Evolutionary conservation across 23 red algal species (phyloP).

Genomic region (Gracilaria gracilis): DNA sequence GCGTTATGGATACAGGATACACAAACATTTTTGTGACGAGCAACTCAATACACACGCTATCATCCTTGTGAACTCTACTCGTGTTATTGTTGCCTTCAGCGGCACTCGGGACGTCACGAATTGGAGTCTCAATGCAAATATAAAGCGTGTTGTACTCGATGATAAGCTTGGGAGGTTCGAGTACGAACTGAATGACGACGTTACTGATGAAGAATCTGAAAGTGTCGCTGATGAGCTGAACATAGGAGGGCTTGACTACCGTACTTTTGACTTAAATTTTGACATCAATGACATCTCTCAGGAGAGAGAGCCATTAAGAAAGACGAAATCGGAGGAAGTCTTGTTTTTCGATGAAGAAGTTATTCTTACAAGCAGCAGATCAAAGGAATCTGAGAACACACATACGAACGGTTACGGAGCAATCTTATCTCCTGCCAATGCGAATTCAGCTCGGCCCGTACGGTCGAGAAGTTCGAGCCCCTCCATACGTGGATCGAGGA

Average conservation of each 20-base stretch:
- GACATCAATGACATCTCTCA: conserved; percentile 9
- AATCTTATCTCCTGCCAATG: background rate
- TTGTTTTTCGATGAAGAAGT: background rate
- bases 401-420: conserved; percentile 4
- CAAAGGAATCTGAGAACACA: background rate
- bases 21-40: conserved; percentile 54
- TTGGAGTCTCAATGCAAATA: conserved; percentile 72
- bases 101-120: conserved; percentile 81
- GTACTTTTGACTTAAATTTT: background rate
- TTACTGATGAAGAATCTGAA: conserved; percentile 18
- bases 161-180: conserved; percentile 65
- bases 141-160: conserved; percentile 62
- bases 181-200: conserved; percentile 29
- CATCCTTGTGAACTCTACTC: conserved; percentile 62
- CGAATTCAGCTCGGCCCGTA: background rate
- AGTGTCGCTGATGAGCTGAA: conserved; percentile 12
- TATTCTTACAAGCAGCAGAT: background rate
- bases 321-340: conserved; percentile 7
- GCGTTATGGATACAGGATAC: conserved; percentile 52
- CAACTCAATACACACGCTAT: conserved; percentile 71
- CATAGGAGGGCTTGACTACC: background rate
- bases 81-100: conserved; percentile 79
- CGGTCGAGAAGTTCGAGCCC: background rate
- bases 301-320: background rate
- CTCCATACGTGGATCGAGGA: background rate